These are phyloP conservation scores for Fistulifera pelliculosa DNA, from an alignment of 108 stramenopile species.

Conservation along the genomic window DNA sequence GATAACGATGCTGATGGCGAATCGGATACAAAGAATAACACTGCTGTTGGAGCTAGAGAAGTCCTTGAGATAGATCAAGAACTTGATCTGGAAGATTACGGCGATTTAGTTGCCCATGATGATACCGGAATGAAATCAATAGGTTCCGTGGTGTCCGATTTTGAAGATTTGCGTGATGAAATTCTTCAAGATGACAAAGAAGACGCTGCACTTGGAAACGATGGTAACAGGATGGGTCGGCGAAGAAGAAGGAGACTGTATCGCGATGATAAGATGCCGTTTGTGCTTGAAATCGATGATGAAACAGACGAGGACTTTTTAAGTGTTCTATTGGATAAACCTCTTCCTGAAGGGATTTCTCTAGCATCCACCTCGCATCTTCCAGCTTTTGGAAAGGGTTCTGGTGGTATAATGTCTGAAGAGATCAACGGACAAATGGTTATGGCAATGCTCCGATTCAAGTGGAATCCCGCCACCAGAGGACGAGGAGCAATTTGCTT, in stretches of 20 bases:
- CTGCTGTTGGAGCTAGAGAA: background rate
- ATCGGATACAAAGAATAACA: slow-evolving; percentile 2
- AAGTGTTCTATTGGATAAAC: slow-evolving; percentile 66
- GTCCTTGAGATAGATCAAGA: slow-evolving; percentile 16
- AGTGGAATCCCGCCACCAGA: slow-evolving; percentile 68
- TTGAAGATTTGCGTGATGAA: slow-evolving; percentile 9
- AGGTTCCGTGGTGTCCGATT: slow-evolving; percentile 5
- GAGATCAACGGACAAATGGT: slow-evolving; percentile 68
- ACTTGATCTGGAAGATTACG: slow-evolving; percentile 64
- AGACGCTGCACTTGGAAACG: slow-evolving; percentile 21
- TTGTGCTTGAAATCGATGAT: slow-evolving; percentile 85
- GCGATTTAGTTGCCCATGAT: slow-evolving; percentile 21
- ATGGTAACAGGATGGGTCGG: slow-evolving; percentile 34
- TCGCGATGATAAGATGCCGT: slow-evolving; percentile 75
- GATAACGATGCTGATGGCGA: slow-evolving; percentile 55
- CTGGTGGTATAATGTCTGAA: slow-evolving; percentile 47
- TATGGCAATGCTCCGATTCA: slow-evolving; percentile 80
- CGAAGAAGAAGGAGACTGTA: slow-evolving; percentile 64
- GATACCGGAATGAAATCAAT: slow-evolving; percentile 17
- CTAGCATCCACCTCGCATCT: slow-evolving; percentile 62
- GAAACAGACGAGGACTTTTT: slow-evolving; percentile 88
- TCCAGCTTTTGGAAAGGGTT: slow-evolving; percentile 70
- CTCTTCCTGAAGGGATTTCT: slow-evolving; percentile 60
- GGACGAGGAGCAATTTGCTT: slow-evolving; percentile 74
- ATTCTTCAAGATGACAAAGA: slow-evolving; percentile 16